phyloP scores from a whole-genome alignment of 2,329 filamentous ascomycete species.

The Aspergillus novoparasiticus region DNA sequence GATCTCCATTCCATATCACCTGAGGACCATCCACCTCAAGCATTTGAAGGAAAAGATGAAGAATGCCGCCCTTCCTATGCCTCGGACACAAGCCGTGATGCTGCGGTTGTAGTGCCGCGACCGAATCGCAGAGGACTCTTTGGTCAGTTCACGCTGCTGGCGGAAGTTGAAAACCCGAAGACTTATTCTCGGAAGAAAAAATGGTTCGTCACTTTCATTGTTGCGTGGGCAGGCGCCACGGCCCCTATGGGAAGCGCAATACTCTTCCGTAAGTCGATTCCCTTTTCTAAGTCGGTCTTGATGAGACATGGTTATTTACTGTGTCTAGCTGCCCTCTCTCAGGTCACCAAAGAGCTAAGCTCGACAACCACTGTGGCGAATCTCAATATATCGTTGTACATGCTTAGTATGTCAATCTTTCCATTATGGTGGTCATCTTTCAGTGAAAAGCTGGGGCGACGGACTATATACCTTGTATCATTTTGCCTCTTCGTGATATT shows the following conservation, averaged over 20 bases:
- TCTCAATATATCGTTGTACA: conserved; percentile 75
- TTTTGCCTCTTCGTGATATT: conserved; percentile 74
- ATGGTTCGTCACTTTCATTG: conserved; percentile 79
- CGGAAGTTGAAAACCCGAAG: conserved; percentile 76
- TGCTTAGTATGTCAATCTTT: conserved; percentile 81
- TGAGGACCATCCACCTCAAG: conserved; percentile 12
- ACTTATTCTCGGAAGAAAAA: conserved; percentile 74
- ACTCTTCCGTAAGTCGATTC: conserved; percentile 67
- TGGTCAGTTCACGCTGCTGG: conserved; percentile 68
- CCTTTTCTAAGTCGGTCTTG: neutral
- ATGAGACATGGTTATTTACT: neutral
- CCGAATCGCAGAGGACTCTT: conserved; percentile 70
- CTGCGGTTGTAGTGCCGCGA: conserved; percentile 53
- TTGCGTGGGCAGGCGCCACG: conserved; percentile 74
- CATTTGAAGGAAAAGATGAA: conserved; percentile 22
- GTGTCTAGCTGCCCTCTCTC: conserved; percentile 64
- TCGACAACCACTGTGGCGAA: conserved; percentile 70
- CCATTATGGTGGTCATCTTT: conserved; percentile 87
- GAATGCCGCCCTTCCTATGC: conserved; percentile 17
- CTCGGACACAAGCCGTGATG: conserved; percentile 28
- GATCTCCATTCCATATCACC: conserved; percentile 23
- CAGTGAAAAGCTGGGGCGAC: conserved; percentile 69
- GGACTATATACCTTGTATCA: conserved; percentile 76
- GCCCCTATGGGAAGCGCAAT: conserved; percentile 85
- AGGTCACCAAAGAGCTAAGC: conserved; percentile 65